Evolutionary conservation across 805 yeast species (phyloP).

Genomic region (Tetrapisispora namnaoensis): DNA sequence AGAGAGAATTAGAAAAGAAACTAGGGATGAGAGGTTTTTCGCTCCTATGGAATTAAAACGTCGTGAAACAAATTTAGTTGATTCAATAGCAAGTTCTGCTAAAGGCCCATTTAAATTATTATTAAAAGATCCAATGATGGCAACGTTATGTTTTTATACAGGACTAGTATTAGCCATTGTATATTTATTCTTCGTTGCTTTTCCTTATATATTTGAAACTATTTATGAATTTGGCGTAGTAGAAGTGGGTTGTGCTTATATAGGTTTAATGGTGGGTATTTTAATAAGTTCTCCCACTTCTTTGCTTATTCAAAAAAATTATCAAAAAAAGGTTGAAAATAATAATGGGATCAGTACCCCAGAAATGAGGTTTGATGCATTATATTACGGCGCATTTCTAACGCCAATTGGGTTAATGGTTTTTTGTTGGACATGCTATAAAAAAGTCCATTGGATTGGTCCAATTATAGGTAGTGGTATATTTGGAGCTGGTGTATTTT

Average conservation of each 20-base stretch:
- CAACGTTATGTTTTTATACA: slow-evolving; percentile 43
- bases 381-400: slow-evolving; percentile 55
- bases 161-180: slow-evolving; percentile 50
- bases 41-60: slow-evolving; percentile 33
- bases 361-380: slow-evolving; percentile 49
- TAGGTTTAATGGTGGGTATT: slow-evolving; percentile 48
- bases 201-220: slow-evolving; percentile 47
- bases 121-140: slow-evolving; percentile 45
- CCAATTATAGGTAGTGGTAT: slow-evolving; percentile 65
- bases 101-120: slow-evolving; percentile 44
- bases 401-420: slow-evolving; percentile 62
- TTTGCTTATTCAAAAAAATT: slow-evolving; percentile 35
- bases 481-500: slow-evolving; percentile 59
- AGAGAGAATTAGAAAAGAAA: slow-evolving; percentile 38
- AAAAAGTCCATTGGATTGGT: slow-evolving; percentile 59
- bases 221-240: slow-evolving; percentile 44
- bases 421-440: slow-evolving; percentile 63
- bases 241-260: slow-evolving; percentile 54
- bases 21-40: slow-evolving; percentile 42
- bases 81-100: slow-evolving; percentile 37
- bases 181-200: slow-evolving; percentile 56
- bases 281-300: slow-evolving; percentile 37
- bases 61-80: slow-evolving; percentile 33
- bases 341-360: slow-evolving; percentile 46
- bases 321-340: slow-evolving; percentile 34